phyloP scores from a whole-genome alignment of 2,329 filamentous ascomycete species.

The Colletotrichum caudatum region DNA sequence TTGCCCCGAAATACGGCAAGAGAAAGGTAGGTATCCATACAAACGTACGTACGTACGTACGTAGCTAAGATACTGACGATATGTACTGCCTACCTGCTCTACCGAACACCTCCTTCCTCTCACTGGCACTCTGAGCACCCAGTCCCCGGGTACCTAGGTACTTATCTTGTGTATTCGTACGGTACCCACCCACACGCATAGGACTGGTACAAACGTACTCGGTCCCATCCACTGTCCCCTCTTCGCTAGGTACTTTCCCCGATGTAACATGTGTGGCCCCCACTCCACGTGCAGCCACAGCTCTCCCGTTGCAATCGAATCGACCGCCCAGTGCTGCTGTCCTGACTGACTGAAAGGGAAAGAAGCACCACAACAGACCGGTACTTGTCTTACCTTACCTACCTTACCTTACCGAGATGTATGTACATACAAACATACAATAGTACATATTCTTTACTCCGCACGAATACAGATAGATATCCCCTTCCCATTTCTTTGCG shows the following conservation, averaged over 20 bases:
- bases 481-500: not conserved
- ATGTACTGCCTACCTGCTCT: too few relatives aligned
- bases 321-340: not conserved
- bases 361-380: not conserved
- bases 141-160: too few relatives aligned
- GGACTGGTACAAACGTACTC: too few relatives aligned
- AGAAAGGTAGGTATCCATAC: not conserved
- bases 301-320: slow-evolving; percentile 14
- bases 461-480: not conserved
- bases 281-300: not conserved
- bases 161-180: not conserved
- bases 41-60: not conserved
- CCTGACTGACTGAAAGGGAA: not conserved
- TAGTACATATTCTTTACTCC: too few relatives aligned
- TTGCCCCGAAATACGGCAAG: not conserved
- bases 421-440: too few relatives aligned
- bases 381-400: not conserved
- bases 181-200: too few relatives aligned
- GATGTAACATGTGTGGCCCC: not conserved
- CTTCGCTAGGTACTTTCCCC: not conserved
- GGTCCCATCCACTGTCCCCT: too few relatives aligned
- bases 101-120: too few relatives aligned
- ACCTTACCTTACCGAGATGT: too few relatives aligned
- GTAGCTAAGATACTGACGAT: too few relatives aligned
- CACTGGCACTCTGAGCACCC: too few relatives aligned